These are phyloP conservation scores for Aspergillus egyptiacus DNA, from an alignment of 495 filamentous ascomycete species.

Conservation along the genomic window DNA sequence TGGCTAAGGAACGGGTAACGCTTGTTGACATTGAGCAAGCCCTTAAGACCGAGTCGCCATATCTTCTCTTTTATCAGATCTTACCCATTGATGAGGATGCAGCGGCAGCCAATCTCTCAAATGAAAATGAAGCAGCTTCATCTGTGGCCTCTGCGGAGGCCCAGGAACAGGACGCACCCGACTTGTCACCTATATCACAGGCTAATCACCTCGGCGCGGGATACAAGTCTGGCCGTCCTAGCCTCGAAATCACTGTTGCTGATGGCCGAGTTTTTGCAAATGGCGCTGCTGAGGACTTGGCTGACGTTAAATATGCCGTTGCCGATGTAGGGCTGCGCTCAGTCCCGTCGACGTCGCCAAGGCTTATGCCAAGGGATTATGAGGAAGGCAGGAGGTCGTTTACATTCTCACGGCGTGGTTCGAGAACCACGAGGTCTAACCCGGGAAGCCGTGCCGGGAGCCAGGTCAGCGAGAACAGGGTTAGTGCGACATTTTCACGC, in stretches of 20 bases:
- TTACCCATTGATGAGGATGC: slow-evolving; percentile 72
- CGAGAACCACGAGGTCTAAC: slow-evolving; percentile 47
- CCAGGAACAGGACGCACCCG: slow-evolving; percentile 24
- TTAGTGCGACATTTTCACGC: slow-evolving; percentile 61
- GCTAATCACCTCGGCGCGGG: slow-evolving; percentile 21
- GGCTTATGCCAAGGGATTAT: slow-evolving; percentile 36
- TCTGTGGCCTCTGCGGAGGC: slow-evolving; percentile 47
- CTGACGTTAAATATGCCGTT: slow-evolving; percentile 18
- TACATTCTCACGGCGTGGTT: slow-evolving; percentile 52
- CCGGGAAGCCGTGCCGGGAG: slow-evolving; percentile 62
- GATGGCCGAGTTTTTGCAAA: slow-evolving; percentile 12
- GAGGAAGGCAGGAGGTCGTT: slow-evolving; percentile 47
- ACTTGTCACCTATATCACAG: slow-evolving; percentile 17
- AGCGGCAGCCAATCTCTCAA: slow-evolving; percentile 44
- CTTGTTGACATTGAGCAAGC: slow-evolving; percentile 72
- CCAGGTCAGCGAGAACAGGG: slow-evolving; percentile 59
- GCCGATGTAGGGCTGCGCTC: slow-evolving; percentile 36
- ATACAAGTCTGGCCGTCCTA: slow-evolving; percentile 30
- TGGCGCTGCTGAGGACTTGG: neutral
- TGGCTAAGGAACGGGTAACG: slow-evolving; percentile 63
- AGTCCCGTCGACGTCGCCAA: slow-evolving; percentile 43
- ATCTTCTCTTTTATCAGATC: slow-evolving; percentile 93
- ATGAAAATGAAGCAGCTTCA: slow-evolving; percentile 52
- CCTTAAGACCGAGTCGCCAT: slow-evolving; percentile 80
- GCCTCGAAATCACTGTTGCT: slow-evolving; percentile 37